These are phyloP conservation scores for Kregervanrija fluxuum DNA, from an alignment of 805 yeast species.

Conservation along the genomic window DNA sequence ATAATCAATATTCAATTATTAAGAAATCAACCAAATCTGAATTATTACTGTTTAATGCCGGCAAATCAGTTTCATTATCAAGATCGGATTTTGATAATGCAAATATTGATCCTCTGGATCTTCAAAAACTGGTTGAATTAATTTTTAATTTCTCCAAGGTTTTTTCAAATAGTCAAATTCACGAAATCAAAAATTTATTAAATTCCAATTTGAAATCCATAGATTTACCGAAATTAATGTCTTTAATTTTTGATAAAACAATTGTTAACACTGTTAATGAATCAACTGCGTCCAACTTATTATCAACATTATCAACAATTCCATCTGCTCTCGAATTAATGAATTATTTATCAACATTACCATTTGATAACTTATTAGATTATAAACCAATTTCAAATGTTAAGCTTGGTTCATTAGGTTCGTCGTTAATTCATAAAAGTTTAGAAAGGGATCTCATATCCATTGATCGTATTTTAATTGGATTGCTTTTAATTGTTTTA, in stretches of 20 bases:
- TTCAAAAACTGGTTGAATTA: slow-evolving; percentile 4
- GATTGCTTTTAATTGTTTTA: slow-evolving; percentile 22
- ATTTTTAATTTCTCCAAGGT: slow-evolving; percentile 10
- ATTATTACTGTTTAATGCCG: slow-evolving; percentile 23
- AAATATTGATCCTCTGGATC: slow-evolving; percentile 2
- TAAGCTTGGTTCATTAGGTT: slow-evolving; percentile 21
- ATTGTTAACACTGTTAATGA: slow-evolving; percentile 37
- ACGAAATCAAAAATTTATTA: slow-evolving; percentile 15
- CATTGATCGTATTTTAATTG: slow-evolving; percentile 17
- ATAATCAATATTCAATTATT: slow-evolving; percentile 28
- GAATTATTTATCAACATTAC: slow-evolving; percentile 27
- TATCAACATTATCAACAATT: slow-evolving; percentile 19
- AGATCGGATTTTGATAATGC: slow-evolving; percentile 2
- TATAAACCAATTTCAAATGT: slow-evolving; percentile 15
- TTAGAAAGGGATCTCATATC: slow-evolving; percentile 14
- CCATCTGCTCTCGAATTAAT: slow-evolving; percentile 24
- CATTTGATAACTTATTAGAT: slow-evolving; percentile 17
- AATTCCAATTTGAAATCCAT: slow-evolving; percentile 30
- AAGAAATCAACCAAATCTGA: slow-evolving; percentile 30
- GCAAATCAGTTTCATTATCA: not conserved
- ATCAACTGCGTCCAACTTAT: slow-evolving; percentile 30
- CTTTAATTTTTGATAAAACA: slow-evolving; percentile 33
- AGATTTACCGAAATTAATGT: slow-evolving; percentile 27
- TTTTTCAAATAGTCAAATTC: slow-evolving; percentile 28
- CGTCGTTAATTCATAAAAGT: slow-evolving; percentile 13